Evolutionary conservation across 129 eudicot genomes (phyloP).

Genomic region (Chrysanthemum seticuspe): DNA sequence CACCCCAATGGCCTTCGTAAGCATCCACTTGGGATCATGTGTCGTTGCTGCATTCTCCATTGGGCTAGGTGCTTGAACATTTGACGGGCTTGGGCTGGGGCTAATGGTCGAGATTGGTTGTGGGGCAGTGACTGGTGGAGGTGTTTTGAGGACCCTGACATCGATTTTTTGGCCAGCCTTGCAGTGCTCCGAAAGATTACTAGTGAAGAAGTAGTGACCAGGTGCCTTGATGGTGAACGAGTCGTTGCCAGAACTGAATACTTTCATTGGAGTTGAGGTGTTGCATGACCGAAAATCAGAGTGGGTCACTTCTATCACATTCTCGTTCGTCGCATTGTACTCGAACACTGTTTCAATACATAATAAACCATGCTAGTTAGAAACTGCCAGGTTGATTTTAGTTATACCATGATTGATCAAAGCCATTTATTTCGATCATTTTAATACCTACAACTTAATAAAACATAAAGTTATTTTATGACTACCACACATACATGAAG

Average conservation of each 20-base stretch:
- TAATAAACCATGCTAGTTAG: background rate
- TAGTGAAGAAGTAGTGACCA: conserved; percentile 62
- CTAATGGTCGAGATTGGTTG: background rate
- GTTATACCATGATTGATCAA: background rate
- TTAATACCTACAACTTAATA: background rate
- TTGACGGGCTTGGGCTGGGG: conserved; percentile 18
- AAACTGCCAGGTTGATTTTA: background rate
- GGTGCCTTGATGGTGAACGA: conserved; percentile 36
- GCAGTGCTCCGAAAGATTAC: conserved; percentile 54
- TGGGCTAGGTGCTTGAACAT: conserved; percentile 32
- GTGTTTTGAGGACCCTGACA: conserved; percentile 36
- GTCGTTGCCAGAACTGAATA: conserved; percentile 51
- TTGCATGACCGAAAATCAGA: conserved; percentile 46
- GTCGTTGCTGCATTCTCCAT: conserved; percentile 2
- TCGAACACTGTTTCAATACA: conserved; percentile 41
- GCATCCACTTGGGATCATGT: conserved; percentile 27
- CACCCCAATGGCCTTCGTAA: conserved; percentile 21
- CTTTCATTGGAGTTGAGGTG: conserved; percentile 32
- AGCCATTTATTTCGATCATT: too few species aligned
- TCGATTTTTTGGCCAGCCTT: conserved; percentile 57
- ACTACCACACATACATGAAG: background rate
- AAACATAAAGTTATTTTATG: background rate
- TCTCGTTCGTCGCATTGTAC: conserved; percentile 44
- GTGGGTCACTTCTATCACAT: conserved; percentile 55
- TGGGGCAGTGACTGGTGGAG: background rate